Conservation (phyloP, 2,329 filamentous ascomycete species). For the Penicillium thymicola region DNA sequence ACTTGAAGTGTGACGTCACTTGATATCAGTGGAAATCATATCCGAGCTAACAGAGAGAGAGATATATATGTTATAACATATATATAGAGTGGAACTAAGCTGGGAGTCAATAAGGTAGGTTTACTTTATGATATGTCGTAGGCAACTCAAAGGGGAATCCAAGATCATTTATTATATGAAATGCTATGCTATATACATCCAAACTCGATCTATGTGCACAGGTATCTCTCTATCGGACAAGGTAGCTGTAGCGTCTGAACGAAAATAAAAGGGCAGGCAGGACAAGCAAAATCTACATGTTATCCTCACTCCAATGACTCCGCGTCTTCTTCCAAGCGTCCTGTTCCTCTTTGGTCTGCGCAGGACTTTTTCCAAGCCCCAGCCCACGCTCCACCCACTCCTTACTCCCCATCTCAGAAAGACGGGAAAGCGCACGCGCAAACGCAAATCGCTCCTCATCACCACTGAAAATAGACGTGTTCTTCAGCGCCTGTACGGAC, state of each 20-base stretch:
- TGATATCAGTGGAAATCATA: slow-evolving; percentile 1
- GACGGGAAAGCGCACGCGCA: slow-evolving; percentile 75
- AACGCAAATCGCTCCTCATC: slow-evolving; percentile 98
- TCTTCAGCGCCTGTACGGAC: slow-evolving; percentile 80
- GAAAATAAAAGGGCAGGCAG: background rate
- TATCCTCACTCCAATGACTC: slow-evolving; percentile 51
- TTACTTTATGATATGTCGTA: background rate
- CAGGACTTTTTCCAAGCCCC: slow-evolving; percentile 46
- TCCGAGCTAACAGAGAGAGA: background rate
- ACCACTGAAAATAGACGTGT: slow-evolving; percentile 81
- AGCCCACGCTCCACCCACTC: slow-evolving; percentile 88
- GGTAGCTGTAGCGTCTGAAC: background rate
- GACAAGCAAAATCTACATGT: slow-evolving; percentile 29
- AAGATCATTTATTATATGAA: background rate
- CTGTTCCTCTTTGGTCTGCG: slow-evolving; percentile 45
- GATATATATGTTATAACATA: background rate
- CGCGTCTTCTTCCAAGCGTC: slow-evolving; percentile 49
- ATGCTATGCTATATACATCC: slow-evolving; percentile 1
- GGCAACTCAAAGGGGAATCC: background rate
- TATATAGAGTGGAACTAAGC: background rate
- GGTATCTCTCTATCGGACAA: slow-evolving; percentile 1
- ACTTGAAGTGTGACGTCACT: background rate
- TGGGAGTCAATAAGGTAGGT: background rate
- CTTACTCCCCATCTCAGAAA: slow-evolving; percentile 89
- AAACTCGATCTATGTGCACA: slow-evolving; percentile 3